phyloP scores from a whole-genome alignment of 2,329 filamentous ascomycete genomes.

The Diaporthe helianthi region DNA sequence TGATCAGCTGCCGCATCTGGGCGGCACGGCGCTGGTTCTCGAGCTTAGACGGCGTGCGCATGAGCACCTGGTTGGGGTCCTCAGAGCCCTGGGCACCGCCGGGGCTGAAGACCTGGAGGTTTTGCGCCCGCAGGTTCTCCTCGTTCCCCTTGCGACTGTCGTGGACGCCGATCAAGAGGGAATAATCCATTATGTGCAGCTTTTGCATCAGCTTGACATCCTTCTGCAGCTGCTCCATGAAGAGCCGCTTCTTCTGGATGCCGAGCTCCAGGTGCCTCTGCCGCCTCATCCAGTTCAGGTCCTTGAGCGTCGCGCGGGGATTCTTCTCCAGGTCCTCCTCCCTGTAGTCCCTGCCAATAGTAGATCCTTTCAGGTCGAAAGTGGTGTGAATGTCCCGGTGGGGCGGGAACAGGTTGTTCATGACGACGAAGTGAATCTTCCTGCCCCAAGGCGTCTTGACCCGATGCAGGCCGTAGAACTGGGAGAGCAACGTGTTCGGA shows the following conservation, averaged over 20 bases:
- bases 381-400: slow-evolving; percentile 97
- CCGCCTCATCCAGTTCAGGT: slow-evolving; percentile 93
- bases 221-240: slow-evolving; percentile 85
- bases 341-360: slow-evolving; percentile 87
- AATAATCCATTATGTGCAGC: slow-evolving; percentile 98
- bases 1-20: slow-evolving; percentile 90
- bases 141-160: slow-evolving; percentile 91
- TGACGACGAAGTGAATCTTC: slow-evolving; percentile 99
- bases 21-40: slow-evolving; percentile 91
- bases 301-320: slow-evolving; percentile 91
- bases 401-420: slow-evolving; percentile 99
- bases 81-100: slow-evolving; percentile 68
- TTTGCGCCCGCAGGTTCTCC: slow-evolving; percentile 89
- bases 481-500: slow-evolving; percentile 94
- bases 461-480: slow-evolving; percentile 96
- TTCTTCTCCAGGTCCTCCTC: slow-evolving; percentile 90
- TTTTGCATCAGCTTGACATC: slow-evolving; percentile 88
- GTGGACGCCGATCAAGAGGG: slow-evolving; percentile 91
- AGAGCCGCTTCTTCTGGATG: slow-evolving; percentile 84
- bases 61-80: slow-evolving; percentile 70
- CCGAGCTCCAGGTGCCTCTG: slow-evolving; percentile 88
- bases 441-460: slow-evolving; percentile 98
- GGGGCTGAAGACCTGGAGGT: slow-evolving; percentile 91
- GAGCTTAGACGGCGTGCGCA: slow-evolving; percentile 90
- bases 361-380: slow-evolving; percentile 96